Base-by-base conservation (phyloP, 73 alveolate species). In the Stentor coeruleus region DNA sequence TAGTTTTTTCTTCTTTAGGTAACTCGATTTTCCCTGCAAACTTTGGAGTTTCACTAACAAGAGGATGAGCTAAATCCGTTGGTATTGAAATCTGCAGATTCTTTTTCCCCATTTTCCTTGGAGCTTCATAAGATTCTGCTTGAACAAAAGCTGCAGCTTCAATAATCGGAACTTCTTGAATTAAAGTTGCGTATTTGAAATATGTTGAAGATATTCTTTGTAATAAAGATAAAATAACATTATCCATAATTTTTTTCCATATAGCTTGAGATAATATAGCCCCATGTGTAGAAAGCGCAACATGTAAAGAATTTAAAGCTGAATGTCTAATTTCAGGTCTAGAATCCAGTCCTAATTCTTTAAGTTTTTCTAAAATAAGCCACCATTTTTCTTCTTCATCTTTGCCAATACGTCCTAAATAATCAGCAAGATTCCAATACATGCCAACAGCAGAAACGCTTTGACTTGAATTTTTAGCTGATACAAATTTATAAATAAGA, bases 401-500 rank as follows among this genome's bases (percentile, higher is more conserved):
- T 57, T 28, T 66, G 2, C 59, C 38, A 2, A 66, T 30, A 37
- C 86, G 74, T 26, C 86, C 89, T 3, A 84, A 82, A 33, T 77
- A 85, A 42, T 89, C 95, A 6, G 95, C 88, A 36, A 89, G 38
- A 39, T 83, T 86, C 82, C 90, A 77, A 35, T 85, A 84, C 92
- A 86, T 86, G 0, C 91, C 93, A 1, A 88, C 88, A 35, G 93
- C 82, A 4, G 91, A 82, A 38, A 89, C 37, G 31, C 84, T 72
- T 82, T 86, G 84, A 58, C 83, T 89, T 33, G 86, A 76, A 75
- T 86, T 89, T 14, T 85, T 84, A 3, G 42, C 74, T n/a, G n/a
- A n/a, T 15, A 89, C 92, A 86, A 77, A 87, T 74, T 83, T 88
- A 30, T 59, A 77, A 37, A 89, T 81, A 0, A 82, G 81, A 41